A percentile compares a stretch with the other conserved stretches of the same genome.
phyloP scores from a whole-genome alignment of 2,329 filamentous ascomycete genomes.

The Colletotrichum trifolii region DNA sequence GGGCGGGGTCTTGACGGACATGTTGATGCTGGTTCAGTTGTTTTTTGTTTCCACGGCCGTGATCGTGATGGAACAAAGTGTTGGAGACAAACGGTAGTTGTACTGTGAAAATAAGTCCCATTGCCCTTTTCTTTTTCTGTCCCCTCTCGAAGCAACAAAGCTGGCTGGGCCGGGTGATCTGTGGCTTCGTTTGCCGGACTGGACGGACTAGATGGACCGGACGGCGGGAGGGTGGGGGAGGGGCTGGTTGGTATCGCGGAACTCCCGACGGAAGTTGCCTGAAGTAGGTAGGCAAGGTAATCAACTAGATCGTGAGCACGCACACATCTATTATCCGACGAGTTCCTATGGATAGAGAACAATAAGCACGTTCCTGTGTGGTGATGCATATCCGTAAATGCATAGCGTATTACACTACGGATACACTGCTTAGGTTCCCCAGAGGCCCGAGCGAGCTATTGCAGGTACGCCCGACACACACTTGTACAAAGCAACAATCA shows the following conservation, averaged over 20 bases:
- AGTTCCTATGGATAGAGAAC: too few species aligned
- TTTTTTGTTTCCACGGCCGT: too few species aligned
- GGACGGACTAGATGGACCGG: conserved; percentile 8
- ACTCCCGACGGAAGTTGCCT: conserved; percentile 4
- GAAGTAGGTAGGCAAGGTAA: not conserved
- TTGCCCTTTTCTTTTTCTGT: not conserved
- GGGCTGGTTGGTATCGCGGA: conserved; percentile 8
- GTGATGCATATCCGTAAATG: too few species aligned
- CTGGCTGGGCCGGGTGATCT: not conserved
- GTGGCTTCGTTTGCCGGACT: not conserved
- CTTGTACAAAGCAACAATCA: too few species aligned
- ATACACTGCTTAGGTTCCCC: too few species aligned
- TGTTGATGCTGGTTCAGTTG: not conserved
- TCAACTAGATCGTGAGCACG: not conserved
- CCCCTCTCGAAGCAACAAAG: not conserved
- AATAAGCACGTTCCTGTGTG: too few species aligned
- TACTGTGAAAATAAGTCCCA: not conserved
- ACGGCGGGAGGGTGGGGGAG: conserved; percentile 33
- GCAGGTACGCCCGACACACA: too few species aligned
- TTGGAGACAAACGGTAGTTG: not conserved
- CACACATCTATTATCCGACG: not conserved
- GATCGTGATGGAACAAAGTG: not conserved
- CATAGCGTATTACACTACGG: too few species aligned
- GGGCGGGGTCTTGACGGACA: conserved; percentile 31
- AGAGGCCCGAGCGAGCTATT: too few species aligned